These are phyloP conservation scores for Croton setiger DNA, from an alignment of 441 rosid species.

Conservation along the genomic window DNA sequence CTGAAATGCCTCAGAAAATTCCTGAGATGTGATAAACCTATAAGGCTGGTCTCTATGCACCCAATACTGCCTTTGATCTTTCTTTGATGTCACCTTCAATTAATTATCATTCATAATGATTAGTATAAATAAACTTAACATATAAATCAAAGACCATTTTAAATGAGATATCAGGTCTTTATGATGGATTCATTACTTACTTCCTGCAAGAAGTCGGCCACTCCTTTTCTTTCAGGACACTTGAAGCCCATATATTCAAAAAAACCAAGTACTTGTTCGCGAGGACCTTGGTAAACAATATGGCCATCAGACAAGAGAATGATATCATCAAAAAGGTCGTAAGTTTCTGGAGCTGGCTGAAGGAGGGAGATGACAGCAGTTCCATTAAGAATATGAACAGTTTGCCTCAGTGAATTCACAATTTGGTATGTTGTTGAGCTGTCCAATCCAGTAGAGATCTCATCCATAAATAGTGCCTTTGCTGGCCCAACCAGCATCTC, in stretches of 20 bases:
- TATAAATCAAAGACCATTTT: no score
- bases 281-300: conserved; percentile 81
- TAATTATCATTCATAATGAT: background rate
- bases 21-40: conserved; percentile 53
- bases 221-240: conserved; percentile 81
- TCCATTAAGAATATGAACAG: conserved; percentile 55
- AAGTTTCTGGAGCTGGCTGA: conserved; percentile 93
- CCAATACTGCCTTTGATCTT: conserved; percentile 94
- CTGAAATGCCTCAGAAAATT: conserved; percentile 70
- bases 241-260: conserved; percentile 69
- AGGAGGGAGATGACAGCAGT: conserved; percentile 85
- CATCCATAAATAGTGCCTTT: conserved; percentile 69
- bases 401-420: conserved; percentile 60
- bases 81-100: conserved; percentile 85
- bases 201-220: conserved; percentile 84
- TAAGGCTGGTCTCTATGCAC: conserved; percentile 47
- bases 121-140: background rate
- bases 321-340: conserved; percentile 74
- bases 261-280: conserved; percentile 62
- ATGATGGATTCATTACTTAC: conserved; percentile 42
- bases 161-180: background rate
- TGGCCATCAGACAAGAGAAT: conserved; percentile 72
- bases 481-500: conserved; percentile 90
- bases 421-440: conserved; percentile 76
- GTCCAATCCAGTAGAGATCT: conserved; percentile 84